Evolutionary conservation across 345 rosid species (phyloP), one percentile per base, ranked within the genome.

Genomic region (Durio zibethinus): DNA sequence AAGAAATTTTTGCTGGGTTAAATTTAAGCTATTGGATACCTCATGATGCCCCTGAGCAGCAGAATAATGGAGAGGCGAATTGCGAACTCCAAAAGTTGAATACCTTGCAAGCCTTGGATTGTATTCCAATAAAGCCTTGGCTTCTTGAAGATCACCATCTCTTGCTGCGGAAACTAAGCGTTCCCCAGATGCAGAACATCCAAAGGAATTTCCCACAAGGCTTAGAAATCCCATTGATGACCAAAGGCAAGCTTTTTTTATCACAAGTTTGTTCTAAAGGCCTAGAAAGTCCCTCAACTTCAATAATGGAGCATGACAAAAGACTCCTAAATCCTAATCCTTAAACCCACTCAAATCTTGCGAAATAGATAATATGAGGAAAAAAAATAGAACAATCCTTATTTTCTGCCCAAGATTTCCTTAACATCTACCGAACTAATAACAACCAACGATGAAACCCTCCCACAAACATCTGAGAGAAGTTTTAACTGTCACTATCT

Each of bases 101-200:
- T 93, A 96, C 60, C 93, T 89, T 42, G 89, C 96, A 27, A 96
- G 97, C 79, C 98, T 90, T 74, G 97, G 99, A 68, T 93, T 96
- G 82, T 87, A 96, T 82, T 93, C 98, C 83, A 96, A 71, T 18
- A 96, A 89, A 82, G 98, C 99, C 78, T 83, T 96, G 9, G 99
- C 98, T 80, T 96, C 99, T 68, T 91, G 97, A 80, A 96, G 85
- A 84, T 96, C 99, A 12, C 98, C 98, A 84, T 96, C 99, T 88
- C 98, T 90, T 38, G 98, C 99, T 11, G 98, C 99, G 0, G 99
- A 93, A 78, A 96, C 98, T 81, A 96, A 84, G 59, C 98, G 91
- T 74, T 96, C 99, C 78, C 99, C 99, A n/a, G 98, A 93, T 21
- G 97, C 99, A 4, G 99, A 96, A 86, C 99, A 96, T 7, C 99